Conservation (phyloP, 352 stramenopile species). For the Aphanomyces stellatus region DNA sequence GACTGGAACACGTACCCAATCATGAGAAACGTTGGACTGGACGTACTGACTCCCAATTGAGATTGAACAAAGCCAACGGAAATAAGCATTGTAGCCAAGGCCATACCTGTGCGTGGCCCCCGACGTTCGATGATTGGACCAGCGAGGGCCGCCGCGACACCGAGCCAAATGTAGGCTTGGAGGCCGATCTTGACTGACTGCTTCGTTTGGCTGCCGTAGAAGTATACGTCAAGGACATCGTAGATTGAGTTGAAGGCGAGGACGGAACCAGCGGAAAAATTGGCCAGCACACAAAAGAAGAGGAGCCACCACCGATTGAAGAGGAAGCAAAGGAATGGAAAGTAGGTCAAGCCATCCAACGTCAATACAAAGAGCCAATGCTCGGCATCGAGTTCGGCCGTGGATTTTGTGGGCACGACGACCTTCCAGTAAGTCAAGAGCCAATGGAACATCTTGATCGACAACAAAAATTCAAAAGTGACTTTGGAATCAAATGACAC, state of each 20-base stretch:
- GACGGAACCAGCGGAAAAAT: not conserved
- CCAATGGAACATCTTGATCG: not conserved
- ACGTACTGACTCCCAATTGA: not conserved
- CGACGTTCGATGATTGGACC: not conserved
- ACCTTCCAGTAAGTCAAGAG: slow-evolving; percentile 1
- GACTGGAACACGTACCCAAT: slow-evolving; percentile 4
- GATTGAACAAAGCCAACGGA: not conserved
- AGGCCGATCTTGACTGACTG: not conserved
- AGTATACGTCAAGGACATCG: not conserved
- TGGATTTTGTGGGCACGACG: not conserved
- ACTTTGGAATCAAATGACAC: too few relatives aligned
- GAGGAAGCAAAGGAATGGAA: not conserved
- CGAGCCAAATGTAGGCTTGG: slow-evolving; percentile 7
- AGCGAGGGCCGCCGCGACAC: not conserved
- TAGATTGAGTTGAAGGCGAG: not conserved
- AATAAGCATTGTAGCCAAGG: not conserved
- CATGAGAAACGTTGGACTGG: not conserved
- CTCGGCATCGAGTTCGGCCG: slow-evolving; percentile 3
- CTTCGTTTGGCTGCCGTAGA: not conserved
- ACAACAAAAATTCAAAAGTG: too few relatives aligned
- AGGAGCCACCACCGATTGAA: slow-evolving; percentile 1
- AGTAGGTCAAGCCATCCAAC: not conserved
- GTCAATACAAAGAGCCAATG: not conserved
- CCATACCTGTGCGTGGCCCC: slow-evolving; percentile 8
- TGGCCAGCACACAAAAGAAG: not conserved